Evolutionary conservation across 163 green algal species (phyloP).

Genomic region (Scenedesmus sp.): DNA sequence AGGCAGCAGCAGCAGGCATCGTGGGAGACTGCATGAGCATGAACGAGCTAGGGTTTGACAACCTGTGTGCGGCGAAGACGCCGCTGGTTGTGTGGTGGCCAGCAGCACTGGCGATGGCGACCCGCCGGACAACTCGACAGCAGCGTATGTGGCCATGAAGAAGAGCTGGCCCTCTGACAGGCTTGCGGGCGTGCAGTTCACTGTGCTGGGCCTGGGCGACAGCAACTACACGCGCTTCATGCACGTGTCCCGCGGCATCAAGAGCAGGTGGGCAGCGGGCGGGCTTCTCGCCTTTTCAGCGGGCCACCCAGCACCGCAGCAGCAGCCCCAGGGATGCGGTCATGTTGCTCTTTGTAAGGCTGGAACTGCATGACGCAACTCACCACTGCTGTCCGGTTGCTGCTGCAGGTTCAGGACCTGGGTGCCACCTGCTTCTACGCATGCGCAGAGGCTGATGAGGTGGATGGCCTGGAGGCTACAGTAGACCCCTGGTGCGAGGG

Average conservation of each 20-base stretch:
- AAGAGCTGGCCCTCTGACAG: slow-evolving; percentile 45
- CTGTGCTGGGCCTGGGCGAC: slow-evolving; percentile 93
- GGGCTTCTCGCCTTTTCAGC: not conserved
- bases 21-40: slow-evolving; percentile 72
- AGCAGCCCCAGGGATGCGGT: not conserved
- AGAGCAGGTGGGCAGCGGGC: slow-evolving; percentile 49
- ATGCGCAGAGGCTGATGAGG: slow-evolving; percentile 92
- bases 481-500: slow-evolving; percentile 57
- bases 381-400: not conserved
- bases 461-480: slow-evolving; percentile 91
- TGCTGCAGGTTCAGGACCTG: slow-evolving; percentile 79
- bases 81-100: slow-evolving; percentile 88
- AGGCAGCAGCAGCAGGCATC: slow-evolving; percentile 56
- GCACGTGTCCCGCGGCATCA: slow-evolving; percentile 83
- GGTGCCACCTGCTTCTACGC: slow-evolving; percentile 88
- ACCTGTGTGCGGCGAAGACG: slow-evolving; percentile 63
- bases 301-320: no score
- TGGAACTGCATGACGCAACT: not conserved
- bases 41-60: slow-evolving; percentile 89
- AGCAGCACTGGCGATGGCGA: slow-evolving; percentile 95
- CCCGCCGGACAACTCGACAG: slow-evolving; percentile 92
- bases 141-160: slow-evolving; percentile 73
- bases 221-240: slow-evolving; percentile 99
- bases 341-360: no score
- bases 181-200: slow-evolving; percentile 82